Percentiles rank a stretch among this genome's conserved stretches.
Conservation (phyloP, 176 grass and related monocot genomes). For the maize (Zea mays) region Zm-B73-REFERENCE-NAM-5.0 NC_050104.1:152664501-152665000, state of each 20-base stretch:
- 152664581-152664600: conserved; percentile 78
- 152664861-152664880: not conserved
- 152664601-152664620: conserved; percentile 76
- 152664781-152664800: not conserved
- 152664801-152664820: not conserved
- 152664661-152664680: conserved; percentile 24
- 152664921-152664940: conserved; percentile 12
- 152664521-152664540: not conserved
- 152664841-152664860: conserved; percentile 31
- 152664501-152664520: not conserved
- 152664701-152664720: conserved; percentile 2
- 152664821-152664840: conserved; percentile 40
- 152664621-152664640: conserved; percentile 66
- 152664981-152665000: too few species aligned
- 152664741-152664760: too few species aligned
- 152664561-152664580: conserved; percentile 80
- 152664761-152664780: too few species aligned
- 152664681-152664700: not conserved
- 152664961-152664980: conserved; percentile 21
- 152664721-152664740: not conserved
- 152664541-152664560: not conserved
- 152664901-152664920: conserved; percentile 17
- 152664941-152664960: conserved; percentile 32
- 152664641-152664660: conserved; percentile 73
- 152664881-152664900: conserved; percentile 7